Evolutionary conservation across 1,284 basidiomycete species (phyloP), one percentile per base, ranked within the genome.

Genomic region (Agaricales sp.): DNA sequence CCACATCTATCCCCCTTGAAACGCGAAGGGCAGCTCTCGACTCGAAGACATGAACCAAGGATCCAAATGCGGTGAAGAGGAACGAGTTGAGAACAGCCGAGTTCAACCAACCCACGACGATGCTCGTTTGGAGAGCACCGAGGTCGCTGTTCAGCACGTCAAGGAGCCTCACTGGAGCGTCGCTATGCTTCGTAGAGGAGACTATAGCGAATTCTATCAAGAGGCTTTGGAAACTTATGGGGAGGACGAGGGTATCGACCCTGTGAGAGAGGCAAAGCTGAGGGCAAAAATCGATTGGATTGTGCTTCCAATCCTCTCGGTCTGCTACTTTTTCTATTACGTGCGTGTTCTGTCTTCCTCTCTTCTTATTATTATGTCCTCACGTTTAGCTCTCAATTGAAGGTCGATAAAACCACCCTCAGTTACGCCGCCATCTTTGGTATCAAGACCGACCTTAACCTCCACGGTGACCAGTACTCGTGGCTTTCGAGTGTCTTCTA

Each of bases 401-500:
- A 51, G 39, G 54, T 55, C 37, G 63, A 65, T 52, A 63, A 63
- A 53, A 61, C 61, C 12, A 67, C 63, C 6, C 48, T 58, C 11
- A 57, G 54, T n/a, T 58, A 56, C 30, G 56, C 56, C 13, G 56
- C 56, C 12, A 57, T 57, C 19, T 57, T 57, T 30, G 56, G 55
- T 16, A 54, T 58, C 48, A 57, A 55, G 43, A 47, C 51, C 14
- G 57, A 54, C 35, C 51, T 58, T 2, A 38, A 53, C 14, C 53
- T 58, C 6, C 39, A 44, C 2, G 55, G 54, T n/a, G 47, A 30
- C 6, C 51, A 58, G 48, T 58, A 58, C 47, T 53, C 50, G 53
- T 68, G 53, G 61, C 55, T 63, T 22, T 55, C 59, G n/a, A 58
- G 57, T 46, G 57, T 67, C 45, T 70, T 70, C 59, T 70, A 71